Conservation (phyloP, 352 stramenopile species). For the Pythium diclinum region DNA sequence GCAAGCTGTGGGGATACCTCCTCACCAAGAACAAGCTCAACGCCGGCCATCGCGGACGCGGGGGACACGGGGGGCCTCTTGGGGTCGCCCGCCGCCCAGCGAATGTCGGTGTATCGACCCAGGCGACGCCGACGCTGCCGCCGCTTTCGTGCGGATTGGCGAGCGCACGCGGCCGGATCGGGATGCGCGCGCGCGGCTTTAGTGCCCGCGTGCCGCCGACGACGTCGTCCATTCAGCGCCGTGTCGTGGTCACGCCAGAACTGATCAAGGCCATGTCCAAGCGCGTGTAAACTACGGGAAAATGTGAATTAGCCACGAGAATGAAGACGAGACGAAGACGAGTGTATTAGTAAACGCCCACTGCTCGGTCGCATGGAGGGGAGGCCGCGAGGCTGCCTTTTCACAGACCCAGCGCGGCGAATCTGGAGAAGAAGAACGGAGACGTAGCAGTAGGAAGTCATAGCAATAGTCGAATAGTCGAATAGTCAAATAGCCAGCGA, state of each 20-base stretch:
- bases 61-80: constrained; percentile 8
- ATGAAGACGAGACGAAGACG: background rate
- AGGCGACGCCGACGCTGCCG: constrained; percentile 10
- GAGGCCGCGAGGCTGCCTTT: background rate
- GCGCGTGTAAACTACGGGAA: constrained; percentile 23
- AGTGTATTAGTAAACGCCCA: constrained; percentile 19
- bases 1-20: constrained; percentile 71
- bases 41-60: constrained; percentile 19
- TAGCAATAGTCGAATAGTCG: constrained; percentile 15
- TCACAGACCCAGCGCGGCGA: constrained; percentile 21
- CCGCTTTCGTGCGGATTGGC: constrained; percentile 23
- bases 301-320: background rate
- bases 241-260: constrained; percentile 20
- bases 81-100: constrained; percentile 11
- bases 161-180: constrained; percentile 6
- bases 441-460: constrained; percentile 9
- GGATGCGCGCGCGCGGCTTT: background rate
- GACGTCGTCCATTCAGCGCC: constrained; percentile 8
- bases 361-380: background rate
- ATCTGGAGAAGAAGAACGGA: constrained; percentile 11
- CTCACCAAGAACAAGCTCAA: constrained; percentile 28
- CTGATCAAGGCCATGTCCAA: constrained; percentile 27
- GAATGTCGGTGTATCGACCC: background rate
- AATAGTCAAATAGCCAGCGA: constrained; percentile 5
- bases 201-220: background rate